Conservation (phyloP, 768 basidiomycete genomes). For the Trametopsis cervina region DNA sequence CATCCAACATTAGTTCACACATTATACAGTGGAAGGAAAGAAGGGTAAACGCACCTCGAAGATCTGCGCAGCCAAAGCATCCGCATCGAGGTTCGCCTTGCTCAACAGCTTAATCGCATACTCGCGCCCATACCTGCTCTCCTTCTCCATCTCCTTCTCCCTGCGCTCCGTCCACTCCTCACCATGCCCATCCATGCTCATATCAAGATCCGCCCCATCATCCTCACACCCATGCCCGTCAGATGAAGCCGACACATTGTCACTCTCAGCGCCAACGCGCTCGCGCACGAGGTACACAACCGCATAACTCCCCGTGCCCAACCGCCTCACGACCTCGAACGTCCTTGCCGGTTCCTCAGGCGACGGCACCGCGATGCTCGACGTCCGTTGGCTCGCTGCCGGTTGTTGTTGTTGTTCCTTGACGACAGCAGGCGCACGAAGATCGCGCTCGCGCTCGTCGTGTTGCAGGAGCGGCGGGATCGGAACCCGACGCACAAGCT, state of each 20-base stretch:
- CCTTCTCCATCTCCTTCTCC: background rate
- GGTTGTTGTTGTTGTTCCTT: conserved; percentile 20
- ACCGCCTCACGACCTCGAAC: conserved; percentile 79
- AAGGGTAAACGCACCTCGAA: conserved; percentile 57
- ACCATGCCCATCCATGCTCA: conserved; percentile 24
- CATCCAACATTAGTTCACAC: background rate
- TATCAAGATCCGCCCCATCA: conserved; percentile 29
- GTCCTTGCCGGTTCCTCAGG: conserved; percentile 43
- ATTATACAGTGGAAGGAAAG: conserved; percentile 1
- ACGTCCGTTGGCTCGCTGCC: background rate
- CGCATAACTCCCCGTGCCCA: conserved; percentile 89
- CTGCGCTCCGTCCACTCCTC: conserved; percentile 21
- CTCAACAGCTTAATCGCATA: conserved; percentile 96
- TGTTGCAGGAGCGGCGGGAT: conserved; percentile 30
- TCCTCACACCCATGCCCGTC: conserved; percentile 44
- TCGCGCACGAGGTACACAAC: conserved; percentile 90
- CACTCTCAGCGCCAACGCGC: conserved; percentile 30
- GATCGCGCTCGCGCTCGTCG: background rate
- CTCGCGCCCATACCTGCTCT: conserved; percentile 57
- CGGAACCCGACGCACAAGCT: conserved; percentile 55
- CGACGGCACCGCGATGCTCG: background rate
- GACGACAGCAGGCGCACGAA: conserved; percentile 4
- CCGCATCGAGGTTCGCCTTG: conserved; percentile 87
- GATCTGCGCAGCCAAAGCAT: conserved; percentile 83
- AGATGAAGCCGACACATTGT: no score